Evolutionary conservation across 345 rosid genomes (phyloP).

Genomic region (Pistacia integerrima): DNA sequence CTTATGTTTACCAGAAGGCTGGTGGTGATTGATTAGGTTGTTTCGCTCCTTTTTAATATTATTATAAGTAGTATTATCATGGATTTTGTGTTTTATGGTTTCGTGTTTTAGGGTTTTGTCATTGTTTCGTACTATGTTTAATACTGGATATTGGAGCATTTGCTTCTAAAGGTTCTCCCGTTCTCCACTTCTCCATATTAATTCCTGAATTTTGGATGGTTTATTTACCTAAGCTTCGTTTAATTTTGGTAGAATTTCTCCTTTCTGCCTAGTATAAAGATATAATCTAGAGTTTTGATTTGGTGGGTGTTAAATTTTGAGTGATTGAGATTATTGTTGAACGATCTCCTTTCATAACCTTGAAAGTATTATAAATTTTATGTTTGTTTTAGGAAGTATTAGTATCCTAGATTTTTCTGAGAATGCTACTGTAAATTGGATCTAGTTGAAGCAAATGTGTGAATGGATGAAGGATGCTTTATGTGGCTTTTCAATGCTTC

Average conservation of each 20-base stretch:
- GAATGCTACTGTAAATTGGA: too few relatives aligned
- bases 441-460: not conserved
- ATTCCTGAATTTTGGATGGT: not conserved
- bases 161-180: not conserved
- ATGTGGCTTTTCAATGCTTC: too few relatives aligned
- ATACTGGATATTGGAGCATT: not conserved
- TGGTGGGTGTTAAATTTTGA: not conserved
- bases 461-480: not conserved
- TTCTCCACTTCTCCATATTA: too few relatives aligned
- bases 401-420: too few relatives aligned
- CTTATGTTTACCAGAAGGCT: slow-evolving; percentile 60
- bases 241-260: not conserved
- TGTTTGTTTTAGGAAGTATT: too few relatives aligned
- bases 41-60: not conserved
- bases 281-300: not conserved
- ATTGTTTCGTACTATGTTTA: not conserved
- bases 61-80: not conserved
- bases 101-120: not conserved
- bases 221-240: not conserved
- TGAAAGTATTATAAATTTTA: too few relatives aligned
- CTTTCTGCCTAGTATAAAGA: too few relatives aligned
- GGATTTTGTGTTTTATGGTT: slow-evolving; percentile 1
- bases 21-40: slow-evolving; percentile 47
- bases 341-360: too few relatives aligned
- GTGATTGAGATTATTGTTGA: too few relatives aligned